A percentile compares a stretch with the other conserved stretches of the same genome.
Evolutionary conservation across 495 filamentous ascomycete species (phyloP).

Genomic region (Penicillium goetzii): DNA sequence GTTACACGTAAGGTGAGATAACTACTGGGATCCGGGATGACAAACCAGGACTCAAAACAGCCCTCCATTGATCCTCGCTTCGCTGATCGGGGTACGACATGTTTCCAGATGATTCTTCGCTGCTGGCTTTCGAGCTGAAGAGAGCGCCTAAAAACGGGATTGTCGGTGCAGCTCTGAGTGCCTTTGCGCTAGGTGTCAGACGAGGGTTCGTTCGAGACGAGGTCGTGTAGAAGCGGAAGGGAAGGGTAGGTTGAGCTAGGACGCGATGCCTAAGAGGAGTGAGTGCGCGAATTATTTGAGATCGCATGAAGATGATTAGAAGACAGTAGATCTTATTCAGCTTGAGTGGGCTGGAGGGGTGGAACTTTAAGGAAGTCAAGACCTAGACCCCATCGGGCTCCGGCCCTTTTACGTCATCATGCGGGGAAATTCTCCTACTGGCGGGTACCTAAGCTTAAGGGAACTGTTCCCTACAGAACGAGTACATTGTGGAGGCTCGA

Average conservation of each 20-base stretch:
- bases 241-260: constrained; percentile 32
- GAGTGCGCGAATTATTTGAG: constrained; percentile 54
- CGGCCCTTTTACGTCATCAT: constrained; percentile 33
- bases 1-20: background rate
- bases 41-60: constrained; percentile 74
- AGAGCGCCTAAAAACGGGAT: constrained; percentile 79
- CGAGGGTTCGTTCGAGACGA: constrained; percentile 34
- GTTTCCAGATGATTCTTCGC: constrained; percentile 47
- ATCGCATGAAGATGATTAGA: constrained; percentile 27
- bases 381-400: background rate
- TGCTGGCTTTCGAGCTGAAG: constrained; percentile 63
- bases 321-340: background rate
- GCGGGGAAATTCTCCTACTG: constrained; percentile 21
- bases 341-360: constrained; percentile 1
- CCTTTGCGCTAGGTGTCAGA: constrained; percentile 39
- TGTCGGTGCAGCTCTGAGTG: constrained; percentile 63
- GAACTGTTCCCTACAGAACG: background rate
- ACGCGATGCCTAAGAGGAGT: constrained; percentile 29
- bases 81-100: constrained; percentile 85
- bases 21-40: background rate
- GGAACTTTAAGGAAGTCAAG: background rate
- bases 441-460: background rate
- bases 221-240: constrained; percentile 27
- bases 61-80: constrained; percentile 82
- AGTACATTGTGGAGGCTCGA: background rate